Percentiles rank a stretch among this genome's conserved stretches.
These are phyloP conservation scores for Salix suchowensis DNA, from an alignment of 345 rosid species.

Conservation along the genomic window DNA sequence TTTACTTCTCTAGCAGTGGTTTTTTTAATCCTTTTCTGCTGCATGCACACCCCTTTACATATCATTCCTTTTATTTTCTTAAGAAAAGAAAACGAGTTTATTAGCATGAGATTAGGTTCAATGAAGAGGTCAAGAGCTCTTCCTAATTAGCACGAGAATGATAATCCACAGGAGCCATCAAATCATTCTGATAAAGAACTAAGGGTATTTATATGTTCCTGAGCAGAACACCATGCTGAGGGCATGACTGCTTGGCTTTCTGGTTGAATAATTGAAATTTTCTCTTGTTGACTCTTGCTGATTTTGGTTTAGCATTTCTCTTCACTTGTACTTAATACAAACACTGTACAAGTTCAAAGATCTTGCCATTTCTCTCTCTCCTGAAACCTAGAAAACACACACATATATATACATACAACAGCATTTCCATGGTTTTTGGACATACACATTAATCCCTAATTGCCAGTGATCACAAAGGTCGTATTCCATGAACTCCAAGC, in stretches of 20 bases:
- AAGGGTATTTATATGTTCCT: not conserved
- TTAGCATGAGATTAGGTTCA: not conserved
- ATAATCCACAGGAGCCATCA: not conserved
- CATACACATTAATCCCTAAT: not conserved
- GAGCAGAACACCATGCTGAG: not conserved
- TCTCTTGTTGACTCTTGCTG: not conserved
- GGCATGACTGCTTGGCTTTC: not conserved
- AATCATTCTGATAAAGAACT: not conserved
- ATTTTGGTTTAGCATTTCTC: not conserved
- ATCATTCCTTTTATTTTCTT: not conserved
- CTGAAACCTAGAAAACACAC: not conserved
- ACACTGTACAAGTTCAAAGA: not conserved
- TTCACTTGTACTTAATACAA: not conserved
- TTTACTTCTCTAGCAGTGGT: not conserved
- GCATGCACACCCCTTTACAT: not conserved
- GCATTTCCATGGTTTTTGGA: not conserved
- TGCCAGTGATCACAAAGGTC: not conserved
- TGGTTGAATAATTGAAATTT: not conserved
- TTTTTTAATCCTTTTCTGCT: not conserved
- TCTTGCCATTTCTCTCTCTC: not conserved
- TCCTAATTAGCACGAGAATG: not conserved
- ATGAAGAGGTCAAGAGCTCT: not conserved
- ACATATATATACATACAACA: not conserved
- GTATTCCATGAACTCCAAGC: not conserved
- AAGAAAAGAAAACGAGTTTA: not conserved